A percentile compares a stretch with the other conserved stretches of the same genome.
phyloP scores from a whole-genome alignment of 495 filamentous ascomycete species.

The Daldinia concentrica region DNA sequence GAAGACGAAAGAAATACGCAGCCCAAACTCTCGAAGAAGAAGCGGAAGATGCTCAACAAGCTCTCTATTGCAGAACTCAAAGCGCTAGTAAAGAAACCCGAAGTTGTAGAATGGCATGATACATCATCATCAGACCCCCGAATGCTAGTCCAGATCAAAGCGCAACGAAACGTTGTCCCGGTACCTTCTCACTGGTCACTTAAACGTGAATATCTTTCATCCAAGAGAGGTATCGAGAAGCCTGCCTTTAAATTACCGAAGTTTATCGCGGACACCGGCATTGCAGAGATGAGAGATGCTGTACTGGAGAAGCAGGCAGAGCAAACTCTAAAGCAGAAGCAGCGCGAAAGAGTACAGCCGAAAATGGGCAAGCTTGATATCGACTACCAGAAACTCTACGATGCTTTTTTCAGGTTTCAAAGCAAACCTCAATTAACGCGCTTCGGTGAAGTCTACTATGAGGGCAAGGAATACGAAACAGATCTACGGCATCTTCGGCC shows the following conservation, averaged over 20 bases:
- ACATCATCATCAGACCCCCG: slow-evolving; percentile 90
- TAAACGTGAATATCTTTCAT: slow-evolving; percentile 95
- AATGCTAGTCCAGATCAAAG: slow-evolving; percentile 91
- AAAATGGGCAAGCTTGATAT: slow-evolving; percentile 99
- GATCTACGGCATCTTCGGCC: slow-evolving; percentile 89
- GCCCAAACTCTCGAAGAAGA: slow-evolving; percentile 87
- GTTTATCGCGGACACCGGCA: slow-evolving; percentile 97
- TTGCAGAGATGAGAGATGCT: slow-evolving; percentile 96
- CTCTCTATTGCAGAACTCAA: slow-evolving; percentile 95
- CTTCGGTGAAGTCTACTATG: slow-evolving; percentile 98
- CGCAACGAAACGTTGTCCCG: slow-evolving; percentile 93
- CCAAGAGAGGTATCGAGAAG: slow-evolving; percentile 95
- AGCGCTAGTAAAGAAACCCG: slow-evolving; percentile 87
- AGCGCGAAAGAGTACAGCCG: slow-evolving; percentile 90
- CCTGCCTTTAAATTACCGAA: slow-evolving; percentile 90
- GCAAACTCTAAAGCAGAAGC: slow-evolving; percentile 90
- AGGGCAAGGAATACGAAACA: slow-evolving; percentile 98
- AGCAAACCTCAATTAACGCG: slow-evolving; percentile 93
- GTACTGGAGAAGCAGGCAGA: slow-evolving; percentile 94
- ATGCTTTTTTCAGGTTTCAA: slow-evolving; percentile 97
- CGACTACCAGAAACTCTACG: slow-evolving; percentile 97
- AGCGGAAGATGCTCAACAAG: slow-evolving; percentile 87
- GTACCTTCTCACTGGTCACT: slow-evolving; percentile 94
- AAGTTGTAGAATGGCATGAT: slow-evolving; percentile 97
- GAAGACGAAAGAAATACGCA: slow-evolving; percentile 76